Conservation (phyloP, 2,329 filamentous ascomycete species). For the Pyrenochaeta sp. region DNA sequence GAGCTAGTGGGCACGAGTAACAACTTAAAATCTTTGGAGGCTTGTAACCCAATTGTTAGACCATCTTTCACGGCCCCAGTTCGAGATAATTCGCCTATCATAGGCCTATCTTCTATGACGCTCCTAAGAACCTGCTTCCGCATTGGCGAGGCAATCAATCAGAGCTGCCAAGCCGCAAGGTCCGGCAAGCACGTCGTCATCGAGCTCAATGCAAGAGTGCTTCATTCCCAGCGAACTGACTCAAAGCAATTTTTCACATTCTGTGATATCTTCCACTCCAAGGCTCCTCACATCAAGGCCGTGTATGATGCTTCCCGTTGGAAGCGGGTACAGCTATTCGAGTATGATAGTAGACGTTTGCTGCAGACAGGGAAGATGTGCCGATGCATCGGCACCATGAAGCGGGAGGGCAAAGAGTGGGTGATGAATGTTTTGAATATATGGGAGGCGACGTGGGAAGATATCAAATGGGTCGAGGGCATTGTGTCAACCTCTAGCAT, state of each 20-base stretch:
- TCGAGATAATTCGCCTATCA: slow-evolving; percentile 62
- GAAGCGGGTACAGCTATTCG: slow-evolving; percentile 56
- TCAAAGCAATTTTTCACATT: slow-evolving; percentile 70
- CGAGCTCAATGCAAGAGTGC: slow-evolving; percentile 71
- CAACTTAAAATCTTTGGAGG: neutral
- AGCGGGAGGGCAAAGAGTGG: slow-evolving; percentile 54
- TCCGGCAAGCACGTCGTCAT: slow-evolving; percentile 61
- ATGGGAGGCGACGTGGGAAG: slow-evolving; percentile 63
- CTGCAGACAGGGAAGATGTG: slow-evolving; percentile 54
- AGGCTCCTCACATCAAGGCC: slow-evolving; percentile 62
- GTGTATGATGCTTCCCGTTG: slow-evolving; percentile 54
- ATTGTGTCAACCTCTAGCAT: too few species aligned
- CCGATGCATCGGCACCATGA: slow-evolving; percentile 60
- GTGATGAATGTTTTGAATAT: slow-evolving; percentile 59
- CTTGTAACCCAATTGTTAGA: slow-evolving; percentile 58
- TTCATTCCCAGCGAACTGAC: slow-evolving; percentile 64
- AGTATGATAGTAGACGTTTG: slow-evolving; percentile 57
- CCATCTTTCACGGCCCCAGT: slow-evolving; percentile 60
- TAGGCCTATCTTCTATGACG: slow-evolving; percentile 59
- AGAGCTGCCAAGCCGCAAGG: slow-evolving; percentile 57
- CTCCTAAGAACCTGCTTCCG: slow-evolving; percentile 70
- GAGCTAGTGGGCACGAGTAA: slow-evolving; percentile 17
- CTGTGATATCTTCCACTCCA: slow-evolving; percentile 67
- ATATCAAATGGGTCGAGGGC: slow-evolving; percentile 60
- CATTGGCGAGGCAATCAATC: slow-evolving; percentile 66